Base-by-base conservation (phyloP, 1,139 yeast genomes). In the Taiozyma sp. region DNA sequence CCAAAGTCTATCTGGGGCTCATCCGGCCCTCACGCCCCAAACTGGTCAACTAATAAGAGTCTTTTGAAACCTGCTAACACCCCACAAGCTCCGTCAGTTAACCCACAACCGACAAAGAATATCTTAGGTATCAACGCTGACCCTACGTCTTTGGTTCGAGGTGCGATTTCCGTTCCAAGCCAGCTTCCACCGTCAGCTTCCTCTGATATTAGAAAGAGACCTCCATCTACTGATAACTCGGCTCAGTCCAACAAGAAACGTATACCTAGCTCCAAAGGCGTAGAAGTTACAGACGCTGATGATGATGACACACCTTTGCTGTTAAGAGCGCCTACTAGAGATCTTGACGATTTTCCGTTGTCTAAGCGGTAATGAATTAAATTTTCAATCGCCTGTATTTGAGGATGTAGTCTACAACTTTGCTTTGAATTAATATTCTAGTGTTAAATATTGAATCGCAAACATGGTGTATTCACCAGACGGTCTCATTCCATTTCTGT, bases 401-500 rank as follows among this genome's bases (percentile, higher is more conserved):
- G 6, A 13, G 7, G 14, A 14, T 30, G 34, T 30, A 30, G 16
- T 29, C 34, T 30, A 30, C 34, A 30, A 30, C 7, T 7, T 7
- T 5, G 5, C 16, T 32, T 32, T 14, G 16, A 38, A 38, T 38
- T 19, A 38, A 38, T 38, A 38, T 4, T 32, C 7, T n/a, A n/a
- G 8, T 19, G 14, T 32, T 32, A 32, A 7, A 13, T 32, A 8
- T 32, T 4, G 19, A 32, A 32, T n/a, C 19, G 19, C n/a, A 32
- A 32, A 32, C 16, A 13, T 5, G 16, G 8, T 30, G 16, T 24
- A n/a, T 16, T 47, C 41, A 51, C 65, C 65, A 62, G 8, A 55
- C 29, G 1, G 65, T 62, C 9, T 61, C 65, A 44, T 62, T 60
- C 78, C 78, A 92, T 68, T 86, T 88, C 42, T 78, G 76, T 54